Evolutionary conservation across 306 rosid genomes (phyloP).

Genomic region (Hylodesmum podocarpum): DNA sequence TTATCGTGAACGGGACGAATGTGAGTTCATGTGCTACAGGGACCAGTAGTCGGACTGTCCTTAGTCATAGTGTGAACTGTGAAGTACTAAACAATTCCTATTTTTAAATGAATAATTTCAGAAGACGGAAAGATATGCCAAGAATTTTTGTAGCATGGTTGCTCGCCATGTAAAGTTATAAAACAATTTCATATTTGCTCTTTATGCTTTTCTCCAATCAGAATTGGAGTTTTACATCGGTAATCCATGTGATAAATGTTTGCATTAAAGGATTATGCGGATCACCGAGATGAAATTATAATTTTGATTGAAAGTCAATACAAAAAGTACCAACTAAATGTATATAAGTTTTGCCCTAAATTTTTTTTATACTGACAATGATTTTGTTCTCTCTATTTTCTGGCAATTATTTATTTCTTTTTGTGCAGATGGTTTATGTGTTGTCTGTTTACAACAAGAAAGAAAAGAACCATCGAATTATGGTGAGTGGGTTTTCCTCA

Average conservation of each 20-base stretch:
- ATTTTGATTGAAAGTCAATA: no score
- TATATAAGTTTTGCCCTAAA: no score
- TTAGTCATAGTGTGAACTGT: neutral
- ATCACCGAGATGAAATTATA: no score
- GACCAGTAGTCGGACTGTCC: neutral
- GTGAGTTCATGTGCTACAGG: neutral
- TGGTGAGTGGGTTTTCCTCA: slow-evolving; percentile 57
- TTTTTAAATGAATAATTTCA: slow-evolving; percentile 2
- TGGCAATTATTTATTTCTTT: slow-evolving; percentile 27
- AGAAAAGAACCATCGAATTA: slow-evolving; percentile 87
- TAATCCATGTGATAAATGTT: no score
- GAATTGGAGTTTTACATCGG: no score
- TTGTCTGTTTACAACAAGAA: slow-evolving; percentile 91
- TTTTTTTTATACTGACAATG: neutral
- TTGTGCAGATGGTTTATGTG: slow-evolving; percentile 95
- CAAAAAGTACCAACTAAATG: no score
- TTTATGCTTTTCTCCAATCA: no score
- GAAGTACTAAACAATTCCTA: neutral
- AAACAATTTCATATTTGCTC: slow-evolving; percentile 28
- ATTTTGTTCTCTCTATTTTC: slow-evolving; percentile 15
- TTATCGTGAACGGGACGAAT: neutral
- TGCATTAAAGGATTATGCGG: no score
- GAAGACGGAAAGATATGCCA: neutral
- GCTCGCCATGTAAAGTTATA: slow-evolving; percentile 1
- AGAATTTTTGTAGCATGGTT: neutral